Evolutionary conservation across 495 filamentous ascomycete genomes (phyloP).

Genomic region (Geoglossum glabrum): DNA sequence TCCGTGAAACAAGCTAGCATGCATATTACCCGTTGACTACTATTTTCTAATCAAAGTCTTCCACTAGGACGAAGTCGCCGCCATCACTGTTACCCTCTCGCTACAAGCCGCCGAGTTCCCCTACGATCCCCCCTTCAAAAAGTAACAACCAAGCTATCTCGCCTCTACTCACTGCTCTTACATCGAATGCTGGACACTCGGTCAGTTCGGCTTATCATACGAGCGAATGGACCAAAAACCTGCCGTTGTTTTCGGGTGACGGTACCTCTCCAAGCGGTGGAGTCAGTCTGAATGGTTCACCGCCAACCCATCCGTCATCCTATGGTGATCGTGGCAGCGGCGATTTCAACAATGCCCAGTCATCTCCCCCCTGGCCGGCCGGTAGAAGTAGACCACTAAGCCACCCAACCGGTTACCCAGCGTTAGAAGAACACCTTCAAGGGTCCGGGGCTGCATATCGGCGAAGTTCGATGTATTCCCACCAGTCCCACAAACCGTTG

Average conservation of each 20-base stretch:
- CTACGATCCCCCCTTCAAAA: neutral
- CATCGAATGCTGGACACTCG: slow-evolving; percentile 4
- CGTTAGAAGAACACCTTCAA: slow-evolving; percentile 14
- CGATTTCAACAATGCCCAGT: neutral
- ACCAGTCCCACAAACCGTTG: slow-evolving; percentile 22
- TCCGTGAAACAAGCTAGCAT: neutral
- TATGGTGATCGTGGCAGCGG: slow-evolving; percentile 2
- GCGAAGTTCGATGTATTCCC: slow-evolving; percentile 41
- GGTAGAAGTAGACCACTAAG: slow-evolving; percentile 10
- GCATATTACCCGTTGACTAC: neutral
- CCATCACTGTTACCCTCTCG: slow-evolving; percentile 1
- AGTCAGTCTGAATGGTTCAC: slow-evolving; percentile 12
- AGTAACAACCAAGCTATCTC: slow-evolving; percentile 5
- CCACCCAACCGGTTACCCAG: slow-evolving; percentile 14
- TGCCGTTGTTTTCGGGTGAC: slow-evolving; percentile 13
- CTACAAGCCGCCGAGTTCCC: neutral
- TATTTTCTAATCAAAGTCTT: neutral
- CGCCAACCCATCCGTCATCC: slow-evolving; percentile 11
- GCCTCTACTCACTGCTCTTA: slow-evolving; percentile 14
- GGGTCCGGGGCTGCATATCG: slow-evolving; percentile 6
- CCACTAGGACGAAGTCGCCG: neutral
- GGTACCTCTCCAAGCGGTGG: slow-evolving; percentile 9
- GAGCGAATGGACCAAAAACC: slow-evolving; percentile 17
- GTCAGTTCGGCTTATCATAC: slow-evolving; percentile 14
- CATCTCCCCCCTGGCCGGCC: neutral